Base-by-base conservation (phyloP, 139 green algal genomes). In the Zygnema cylindricum region DNA sequence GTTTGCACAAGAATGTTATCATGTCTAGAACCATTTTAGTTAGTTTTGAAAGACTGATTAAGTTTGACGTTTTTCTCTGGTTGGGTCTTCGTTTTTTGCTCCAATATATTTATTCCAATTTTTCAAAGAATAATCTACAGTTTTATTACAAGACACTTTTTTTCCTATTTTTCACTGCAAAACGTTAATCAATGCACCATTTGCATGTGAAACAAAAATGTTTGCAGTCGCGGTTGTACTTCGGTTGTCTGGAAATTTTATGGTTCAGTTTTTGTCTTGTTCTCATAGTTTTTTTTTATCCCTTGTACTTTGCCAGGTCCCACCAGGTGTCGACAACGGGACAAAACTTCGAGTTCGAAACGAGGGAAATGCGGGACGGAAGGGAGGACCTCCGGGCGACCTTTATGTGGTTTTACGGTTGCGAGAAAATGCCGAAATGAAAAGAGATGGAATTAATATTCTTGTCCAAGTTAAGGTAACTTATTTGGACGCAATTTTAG, bases 331-430 rank as follows among this genome's bases (percentile, higher is more conserved):
- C 32, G 96, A 98, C 86, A 93, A 82, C 2, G 96, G 95, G 82
- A 95, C 84, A 71, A 86, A 96, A 69, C 91, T 99, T 87, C 95
- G 97, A 2, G 95, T 98, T 49, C 93, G 95, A 40, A 94, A 93
- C 1, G 95, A 98, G 86, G 97, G 94, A 91, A 95, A 95, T 82
- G 85, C 92, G 32, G 93, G 93, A 32, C 73, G 87, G 36, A 78
- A 25, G 25, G 55, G 92, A 54, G 22, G 93, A 21, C 92, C 94
- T 42, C 63, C 92, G 0, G 97, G 97, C 38, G 97, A 99, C 93
- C 92, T 99, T 32, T 98, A 97, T 83, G 97, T 99, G 22, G 98
- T 98, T 89, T 95, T 99, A 71, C 81, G 33, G 1, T 96, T 99
- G 3, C 94, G 94, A 85, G 69, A 94, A 0, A 95, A 99, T 91